phyloP scores from a whole-genome alignment of 2,329 filamentous ascomycete genomes.

The Sphaerulina musiva region DNA sequence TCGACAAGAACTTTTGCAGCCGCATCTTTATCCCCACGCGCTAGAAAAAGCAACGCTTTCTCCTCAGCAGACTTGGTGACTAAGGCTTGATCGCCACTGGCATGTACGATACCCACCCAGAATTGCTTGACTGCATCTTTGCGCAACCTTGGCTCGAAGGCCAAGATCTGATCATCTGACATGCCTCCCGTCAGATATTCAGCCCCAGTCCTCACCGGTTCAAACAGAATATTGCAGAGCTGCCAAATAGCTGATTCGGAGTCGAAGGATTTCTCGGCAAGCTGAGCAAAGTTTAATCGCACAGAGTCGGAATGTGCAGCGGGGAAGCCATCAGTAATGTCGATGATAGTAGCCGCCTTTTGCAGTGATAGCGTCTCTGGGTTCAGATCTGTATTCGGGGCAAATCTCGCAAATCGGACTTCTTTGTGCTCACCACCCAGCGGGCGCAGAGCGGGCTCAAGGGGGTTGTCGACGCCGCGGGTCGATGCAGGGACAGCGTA shows the following conservation, averaged over 20 bases:
- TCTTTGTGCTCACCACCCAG: conserved; percentile 60
- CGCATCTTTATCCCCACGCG: conserved; percentile 70
- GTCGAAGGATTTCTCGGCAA: conserved; percentile 34
- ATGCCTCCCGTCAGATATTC: conserved; percentile 33
- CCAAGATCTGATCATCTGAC: conserved; percentile 38
- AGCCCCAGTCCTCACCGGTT: conserved; percentile 46
- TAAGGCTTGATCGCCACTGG: conserved; percentile 44
- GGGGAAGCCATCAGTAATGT: conserved; percentile 44
- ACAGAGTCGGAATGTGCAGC: conserved; percentile 44
- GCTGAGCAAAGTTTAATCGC: conserved; percentile 44
- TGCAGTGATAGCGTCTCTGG: conserved; percentile 17
- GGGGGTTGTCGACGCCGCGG: conserved; percentile 42
- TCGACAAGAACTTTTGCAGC: conserved; percentile 74
- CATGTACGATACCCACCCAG: conserved; percentile 49
- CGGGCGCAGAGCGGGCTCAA: conserved; percentile 50
- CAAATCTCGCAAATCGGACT: conserved; percentile 58
- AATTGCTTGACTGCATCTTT: conserved; percentile 61
- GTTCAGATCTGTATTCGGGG: conserved; percentile 42
- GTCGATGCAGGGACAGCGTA: conserved; percentile 48
- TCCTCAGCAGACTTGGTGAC: conserved; percentile 65
- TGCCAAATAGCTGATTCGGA: conserved; percentile 77
- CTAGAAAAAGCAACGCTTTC: conserved; percentile 73
- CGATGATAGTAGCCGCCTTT: conserved; percentile 40
- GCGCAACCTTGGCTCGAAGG: conserved; percentile 35
- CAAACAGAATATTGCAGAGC: conserved; percentile 79